Base-by-base conservation (phyloP, 305 asterid species). In the Plantago lanceolata region DNA sequence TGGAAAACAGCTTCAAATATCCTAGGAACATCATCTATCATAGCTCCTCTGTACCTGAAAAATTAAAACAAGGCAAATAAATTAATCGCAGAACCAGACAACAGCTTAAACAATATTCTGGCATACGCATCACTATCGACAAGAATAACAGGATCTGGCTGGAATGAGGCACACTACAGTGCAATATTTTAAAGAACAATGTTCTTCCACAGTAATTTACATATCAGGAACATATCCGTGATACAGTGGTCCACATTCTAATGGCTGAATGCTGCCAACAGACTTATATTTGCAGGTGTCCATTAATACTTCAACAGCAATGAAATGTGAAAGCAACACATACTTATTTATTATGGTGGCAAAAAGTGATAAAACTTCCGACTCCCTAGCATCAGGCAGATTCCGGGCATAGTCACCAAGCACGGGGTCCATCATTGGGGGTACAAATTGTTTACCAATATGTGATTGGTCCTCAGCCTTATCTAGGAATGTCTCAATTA, bases 381-480 rank as follows among this genome's bases (percentile, higher is more conserved):
- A 94, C 75, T 94, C 99, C 73, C 97, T 84, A 28, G 99, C 99
- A 88, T 94, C 99, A 64, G 97, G 96, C 66, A 94, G 66, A 76
- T 94, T 94, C 65, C 97, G 81, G 33, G 97, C 91, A 68, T 94
- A 94, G 76, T 94, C 99, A 61, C 91, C 95, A 53, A 94, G 96
- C 64, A 94, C 94, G 28, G 94, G 89, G 68, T 94, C 99, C 99
- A 94, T 94, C 97, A 94, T 94, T 19, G 97, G 99, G n/a, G 93
- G 97, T 70, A 94, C 97, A 76, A 86, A 94, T 59, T 90, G 96
- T 75, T 79, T 94, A 37, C 97, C 99, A 15, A 88, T 90, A 68
- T 75, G 90, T 50, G 97, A 84, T 73, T 90, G 96, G 51, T 83
- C 95, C 74, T 94, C 99, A 59, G 99, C 95, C 82, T 94, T 94